Conservation (phyloP, 2,329 filamentous ascomycete genomes). For the Fusarium anguioides region DNA sequence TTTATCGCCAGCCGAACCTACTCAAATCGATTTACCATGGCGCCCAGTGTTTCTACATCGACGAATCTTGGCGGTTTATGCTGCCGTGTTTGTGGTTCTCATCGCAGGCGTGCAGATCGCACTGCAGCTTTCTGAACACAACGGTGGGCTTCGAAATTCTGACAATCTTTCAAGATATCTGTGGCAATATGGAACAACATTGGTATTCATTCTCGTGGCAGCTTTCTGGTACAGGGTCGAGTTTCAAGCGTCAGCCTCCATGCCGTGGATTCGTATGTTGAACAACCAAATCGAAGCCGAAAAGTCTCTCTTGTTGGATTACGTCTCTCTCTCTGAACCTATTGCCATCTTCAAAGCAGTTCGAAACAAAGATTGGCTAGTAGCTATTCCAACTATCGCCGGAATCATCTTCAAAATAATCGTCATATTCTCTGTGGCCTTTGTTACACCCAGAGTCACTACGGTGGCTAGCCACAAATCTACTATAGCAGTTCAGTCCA, state of each 20-base stretch:
- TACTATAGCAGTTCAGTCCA: conserved; percentile 42
- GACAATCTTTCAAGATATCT: conserved; percentile 48
- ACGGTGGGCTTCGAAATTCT: conserved; percentile 46
- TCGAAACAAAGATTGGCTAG: conserved; percentile 51
- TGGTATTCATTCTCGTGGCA: conserved; percentile 49
- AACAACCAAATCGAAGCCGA: conserved; percentile 46
- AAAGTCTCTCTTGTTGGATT: conserved; percentile 53
- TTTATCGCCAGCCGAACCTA: conserved; percentile 31
- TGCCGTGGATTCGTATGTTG: conserved; percentile 53
- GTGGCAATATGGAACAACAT: conserved; percentile 52
- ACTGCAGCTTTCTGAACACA: conserved; percentile 47
- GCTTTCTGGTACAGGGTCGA: conserved; percentile 53
- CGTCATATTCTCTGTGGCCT: conserved; percentile 51
- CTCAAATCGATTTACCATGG: conserved; percentile 49
- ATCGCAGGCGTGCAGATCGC: conserved; percentile 48
- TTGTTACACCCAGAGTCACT: conserved; percentile 50
- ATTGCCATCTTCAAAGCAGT: conserved; percentile 45
- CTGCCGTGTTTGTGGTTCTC: conserved; percentile 44
- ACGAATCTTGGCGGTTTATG: conserved; percentile 47
- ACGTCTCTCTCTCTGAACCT: conserved; percentile 47
- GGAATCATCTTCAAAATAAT: conserved; percentile 49
- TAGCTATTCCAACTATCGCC: conserved; percentile 43
- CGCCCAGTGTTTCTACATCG: conserved; percentile 52
- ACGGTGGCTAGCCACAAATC: conserved; percentile 40
- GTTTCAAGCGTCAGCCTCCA: conserved; percentile 52